These are phyloP conservation scores for Teratosphaeria zuluensis DNA, from an alignment of 2,329 filamentous ascomycete species.

Conservation along the genomic window DNA sequence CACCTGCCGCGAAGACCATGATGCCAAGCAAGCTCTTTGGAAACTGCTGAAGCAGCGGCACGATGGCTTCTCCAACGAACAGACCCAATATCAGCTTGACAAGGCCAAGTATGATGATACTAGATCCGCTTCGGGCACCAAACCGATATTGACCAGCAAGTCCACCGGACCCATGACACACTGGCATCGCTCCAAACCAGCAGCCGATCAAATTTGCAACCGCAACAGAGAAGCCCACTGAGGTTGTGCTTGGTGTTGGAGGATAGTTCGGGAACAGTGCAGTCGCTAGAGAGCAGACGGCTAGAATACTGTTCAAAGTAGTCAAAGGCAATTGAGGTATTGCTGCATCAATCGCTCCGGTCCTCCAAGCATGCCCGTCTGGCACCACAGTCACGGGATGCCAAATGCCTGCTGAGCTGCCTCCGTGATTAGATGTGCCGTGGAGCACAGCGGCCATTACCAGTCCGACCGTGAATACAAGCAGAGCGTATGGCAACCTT, in stretches of 20 bases:
- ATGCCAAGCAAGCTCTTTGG: conserved; percentile 70
- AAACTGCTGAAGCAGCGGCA: conserved; percentile 60
- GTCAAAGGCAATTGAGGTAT: conserved; percentile 85
- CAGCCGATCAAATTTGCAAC: conserved; percentile 75
- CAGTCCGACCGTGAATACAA: conserved; percentile 60
- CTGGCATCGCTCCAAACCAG: conserved; percentile 92
- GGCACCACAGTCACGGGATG: conserved; percentile 45
- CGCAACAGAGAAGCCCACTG: conserved; percentile 71
- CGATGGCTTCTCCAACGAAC: conserved; percentile 63
- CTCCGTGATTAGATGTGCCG: conserved; percentile 32
- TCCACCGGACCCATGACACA: conserved; percentile 87
- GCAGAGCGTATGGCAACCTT: conserved; percentile 67
- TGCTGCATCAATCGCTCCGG: conserved; percentile 55
- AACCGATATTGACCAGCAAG: conserved; percentile 87
- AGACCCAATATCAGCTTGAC: conserved; percentile 70
- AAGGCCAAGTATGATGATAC: conserved; percentile 66
- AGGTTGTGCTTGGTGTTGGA: conserved; percentile 57
- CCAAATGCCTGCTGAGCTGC: conserved; percentile 45
- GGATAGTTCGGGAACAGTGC: conserved; percentile 58
- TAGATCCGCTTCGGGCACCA: conserved; percentile 77
- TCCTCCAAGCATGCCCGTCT: conserved; percentile 35
- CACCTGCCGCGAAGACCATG: conserved; percentile 80
- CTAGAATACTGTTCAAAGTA: conserved; percentile 84
- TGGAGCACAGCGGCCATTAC: conserved; percentile 42
- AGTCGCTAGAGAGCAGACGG: conserved; percentile 66